Evolutionary conservation across 2,329 filamentous ascomycete genomes (phyloP), one percentile per base, ranked within the genome.

Genomic region (Neonectria magnoliae): DNA sequence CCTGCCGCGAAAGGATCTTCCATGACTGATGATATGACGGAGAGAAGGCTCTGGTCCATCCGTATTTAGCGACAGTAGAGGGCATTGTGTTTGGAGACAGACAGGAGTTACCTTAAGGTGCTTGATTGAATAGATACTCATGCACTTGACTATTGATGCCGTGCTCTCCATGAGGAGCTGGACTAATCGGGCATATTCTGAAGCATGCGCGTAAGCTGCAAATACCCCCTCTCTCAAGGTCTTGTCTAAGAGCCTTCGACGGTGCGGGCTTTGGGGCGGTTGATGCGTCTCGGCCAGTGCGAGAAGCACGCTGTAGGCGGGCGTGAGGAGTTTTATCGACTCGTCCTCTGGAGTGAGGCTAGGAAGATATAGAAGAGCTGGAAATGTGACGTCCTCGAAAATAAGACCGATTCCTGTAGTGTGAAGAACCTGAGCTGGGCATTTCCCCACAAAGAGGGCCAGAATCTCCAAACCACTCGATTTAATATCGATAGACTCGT

Each of bases 341-440:
- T 96, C 91, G 0, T 84, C 76, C 72, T 93, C 91, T 0, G 92
- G 89, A 0, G 93, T 97, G 45, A 97, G 81, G 13, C 85, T 88
- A 0, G 95, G 94, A 6, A 97, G 83, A 71, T 89, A 92, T 8
- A 91, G 84, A n/a, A 97, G 84, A 38, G 90, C 88, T 1, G 93
- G 92, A 68, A 90, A 85, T 2, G 93, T 79, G 3, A 90, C 87
- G 20, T 93, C 87, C 72, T 90, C 86, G 65, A 95, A 91, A 27
- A 95, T 85, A 14, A 84, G 80, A 22, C 85, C 86, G 8, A 95
- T 86, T 1, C 92, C 91, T 0, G 89, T 92, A 50, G 83, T 82
- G 13, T 77, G 77, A 48, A 94, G 82, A 2, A 90, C 81, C 5
- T 78, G 74, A 1, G 79, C 67, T 0, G 88, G 84, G 47, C 88